phyloP scores from a whole-genome alignment of 2,329 filamentous ascomycete genomes.

The Karstenula rhodostoma region DNA sequence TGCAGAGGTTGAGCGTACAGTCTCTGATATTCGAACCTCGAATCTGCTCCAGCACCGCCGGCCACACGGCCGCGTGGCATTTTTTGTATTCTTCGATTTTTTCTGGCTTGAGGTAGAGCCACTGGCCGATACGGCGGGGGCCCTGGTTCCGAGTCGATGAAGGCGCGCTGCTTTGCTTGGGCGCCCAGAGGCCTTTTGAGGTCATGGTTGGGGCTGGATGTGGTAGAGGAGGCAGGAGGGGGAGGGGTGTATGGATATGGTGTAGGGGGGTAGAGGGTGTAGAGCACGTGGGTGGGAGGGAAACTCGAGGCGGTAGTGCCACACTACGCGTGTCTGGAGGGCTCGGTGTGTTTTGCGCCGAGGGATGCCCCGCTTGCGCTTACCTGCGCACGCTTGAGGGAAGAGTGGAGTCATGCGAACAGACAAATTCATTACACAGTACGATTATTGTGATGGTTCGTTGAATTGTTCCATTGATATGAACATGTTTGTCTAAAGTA shows the following conservation, averaged over 20 bases:
- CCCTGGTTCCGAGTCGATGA: conserved; percentile 30
- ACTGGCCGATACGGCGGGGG: conserved; percentile 69
- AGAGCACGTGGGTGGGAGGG: neutral
- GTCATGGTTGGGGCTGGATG: conserved; percentile 7
- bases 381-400: neutral
- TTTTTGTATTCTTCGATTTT: conserved; percentile 74
- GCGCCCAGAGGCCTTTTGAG: conserved; percentile 13
- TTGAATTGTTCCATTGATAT: neutral
- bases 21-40: conserved; percentile 77
- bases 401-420: neutral
- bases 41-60: conserved; percentile 78
- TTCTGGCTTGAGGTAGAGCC: conserved; percentile 74
- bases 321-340: neutral
- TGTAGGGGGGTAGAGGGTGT: neutral
- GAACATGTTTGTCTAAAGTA: neutral
- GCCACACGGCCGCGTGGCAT: conserved; percentile 78
- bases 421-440: neutral
- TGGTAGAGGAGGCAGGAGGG: neutral
- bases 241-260: neutral
- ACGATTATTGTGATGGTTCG: neutral
- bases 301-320: neutral
- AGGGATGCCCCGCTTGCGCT: conserved; percentile 5
- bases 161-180: neutral
- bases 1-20: conserved; percentile 48
- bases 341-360: conserved; percentile 10